Percentiles rank a stretch among this genome's conserved stretches.
These are phyloP conservation scores for Panicum hallii DNA, from an alignment of 202 grass and related monocot species.

Conservation along the genomic window DNA sequence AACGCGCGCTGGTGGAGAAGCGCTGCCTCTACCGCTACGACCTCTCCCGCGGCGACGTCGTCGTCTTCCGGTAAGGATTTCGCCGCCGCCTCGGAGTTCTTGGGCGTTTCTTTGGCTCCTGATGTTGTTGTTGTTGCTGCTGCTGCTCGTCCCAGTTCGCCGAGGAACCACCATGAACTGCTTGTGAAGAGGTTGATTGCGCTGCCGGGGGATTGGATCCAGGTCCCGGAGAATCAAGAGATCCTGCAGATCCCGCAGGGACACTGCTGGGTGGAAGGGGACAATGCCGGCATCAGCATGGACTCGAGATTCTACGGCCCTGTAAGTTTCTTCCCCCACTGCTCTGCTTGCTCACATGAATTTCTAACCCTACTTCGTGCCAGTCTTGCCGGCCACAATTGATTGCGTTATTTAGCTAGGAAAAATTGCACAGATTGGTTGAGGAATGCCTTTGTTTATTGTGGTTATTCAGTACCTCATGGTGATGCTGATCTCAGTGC, in stretches of 20 bases:
- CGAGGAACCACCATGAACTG: constrained; percentile 40
- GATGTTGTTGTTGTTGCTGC: neutral
- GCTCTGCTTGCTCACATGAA: neutral
- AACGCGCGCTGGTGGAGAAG: constrained; percentile 50
- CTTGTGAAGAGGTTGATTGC: constrained; percentile 73
- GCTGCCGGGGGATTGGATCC: constrained; percentile 80
- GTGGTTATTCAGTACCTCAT: neutral
- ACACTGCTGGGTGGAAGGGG: constrained; percentile 94
- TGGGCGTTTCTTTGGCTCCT: neutral
- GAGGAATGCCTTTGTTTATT: neutral
- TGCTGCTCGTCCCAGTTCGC: constrained; percentile 48
- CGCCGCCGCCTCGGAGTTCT: neutral
- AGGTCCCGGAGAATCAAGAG: constrained; percentile 61
- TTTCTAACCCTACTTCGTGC: neutral
- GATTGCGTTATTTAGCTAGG: neutral
- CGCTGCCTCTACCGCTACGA: constrained; percentile 51
- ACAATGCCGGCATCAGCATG: constrained; percentile 58
- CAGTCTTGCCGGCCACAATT: neutral
- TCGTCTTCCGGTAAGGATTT: constrained; percentile 58
- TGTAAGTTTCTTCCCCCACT: constrained; percentile 52
- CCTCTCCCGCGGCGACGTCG: constrained; percentile 68
- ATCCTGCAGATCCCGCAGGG: constrained; percentile 66
- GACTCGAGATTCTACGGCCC: constrained; percentile 75
- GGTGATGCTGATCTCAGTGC: neutral
- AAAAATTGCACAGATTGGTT: neutral